Base-by-base conservation (phyloP, 2,329 filamentous ascomycete genomes). In the Aureobasidium subglaciale region DNA sequence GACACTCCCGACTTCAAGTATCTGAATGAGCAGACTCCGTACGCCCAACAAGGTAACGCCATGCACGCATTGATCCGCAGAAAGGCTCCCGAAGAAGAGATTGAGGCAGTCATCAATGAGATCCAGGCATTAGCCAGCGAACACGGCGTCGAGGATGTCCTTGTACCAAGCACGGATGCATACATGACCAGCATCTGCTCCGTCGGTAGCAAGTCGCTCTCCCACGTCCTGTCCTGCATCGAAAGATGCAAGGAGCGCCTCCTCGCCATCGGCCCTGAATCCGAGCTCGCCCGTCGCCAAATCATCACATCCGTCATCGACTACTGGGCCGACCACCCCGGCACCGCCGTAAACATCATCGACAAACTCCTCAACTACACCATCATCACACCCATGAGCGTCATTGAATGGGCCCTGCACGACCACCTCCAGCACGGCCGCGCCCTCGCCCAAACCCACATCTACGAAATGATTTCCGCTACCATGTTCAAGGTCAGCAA, bases 321-420 rank as follows among this genome's bases (percentile, higher is more conserved):
- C 37, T 99, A 96, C 75, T 99, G 93, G 93, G 81, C 82, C 43
- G 86, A 92, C 29, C 92, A 99, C 65, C 90, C 92, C 0, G 93
- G 93, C 58, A 86, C 95, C 40, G 93, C 90, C 3, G 83, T 97
- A 62, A 88, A 88, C 63, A 95, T 99, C 64, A 81, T 97, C 57
- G 92, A 97, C 76, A 97, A 97, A 72, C 81, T 99, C 5, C 85
- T 99, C 63, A 99, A 97, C 74, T 99, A 96, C 74, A 91, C 88
- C 13, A 96, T 99, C 63, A 79, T 99, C 32, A 90, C 87, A 8
- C 93, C 93, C 0, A 77, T 84, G 56, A 86, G 85, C 15, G 90
- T 99, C 25, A 81, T 96, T 45, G 85, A 95, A 65, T 99, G 93
- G 93, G 89, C 89, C 0, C 78, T 99, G 11, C 78, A 83, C 29